These are phyloP conservation scores for Microbotryum scabiosae DNA, from an alignment of 1,284 basidiomycete species.

Conservation along the genomic window DNA sequence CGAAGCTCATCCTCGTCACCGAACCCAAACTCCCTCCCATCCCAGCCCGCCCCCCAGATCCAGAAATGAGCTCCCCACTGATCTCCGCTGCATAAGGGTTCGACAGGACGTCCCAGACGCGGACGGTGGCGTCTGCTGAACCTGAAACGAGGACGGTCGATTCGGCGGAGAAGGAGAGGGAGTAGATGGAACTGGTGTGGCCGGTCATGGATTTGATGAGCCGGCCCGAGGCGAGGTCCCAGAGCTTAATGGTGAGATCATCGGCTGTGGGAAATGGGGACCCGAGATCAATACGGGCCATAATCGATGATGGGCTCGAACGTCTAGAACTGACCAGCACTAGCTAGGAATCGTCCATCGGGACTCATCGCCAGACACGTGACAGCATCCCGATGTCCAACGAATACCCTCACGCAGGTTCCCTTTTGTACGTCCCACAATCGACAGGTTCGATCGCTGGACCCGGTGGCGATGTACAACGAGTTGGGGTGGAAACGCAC, in stretches of 20 bases:
- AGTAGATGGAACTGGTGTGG: slow-evolving; percentile 79
- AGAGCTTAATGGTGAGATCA: slow-evolving; percentile 85
- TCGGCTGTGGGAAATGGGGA: slow-evolving; percentile 52
- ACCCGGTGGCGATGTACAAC: slow-evolving; percentile 92
- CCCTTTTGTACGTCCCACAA: slow-evolving; percentile 99
- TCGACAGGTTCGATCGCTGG: slow-evolving; percentile 88
- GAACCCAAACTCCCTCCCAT: slow-evolving; percentile 30
- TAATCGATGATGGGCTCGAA: neutral
- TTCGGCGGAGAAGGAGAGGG: slow-evolving; percentile 84
- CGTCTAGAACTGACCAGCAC: slow-evolving; percentile 54
- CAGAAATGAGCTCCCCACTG: neutral
- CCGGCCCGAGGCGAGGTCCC: slow-evolving; percentile 89
- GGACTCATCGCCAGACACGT: slow-evolving; percentile 82
- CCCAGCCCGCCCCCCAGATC: slow-evolving; percentile 30
- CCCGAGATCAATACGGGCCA: slow-evolving; percentile 6
- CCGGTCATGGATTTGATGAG: slow-evolving; percentile 96
- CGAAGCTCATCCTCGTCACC: slow-evolving; percentile 6
- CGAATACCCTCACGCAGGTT: slow-evolving; percentile 84
- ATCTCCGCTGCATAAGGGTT: slow-evolving; percentile 31
- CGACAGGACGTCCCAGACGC: slow-evolving; percentile 90
- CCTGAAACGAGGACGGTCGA: slow-evolving; percentile 83
- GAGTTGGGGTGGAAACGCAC: slow-evolving; percentile 96
- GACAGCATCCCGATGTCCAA: slow-evolving; percentile 88
- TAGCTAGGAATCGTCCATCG: slow-evolving; percentile 88
- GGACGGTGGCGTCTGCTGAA: slow-evolving; percentile 83